phyloP scores from a whole-genome alignment of 2,329 filamentous ascomycete genomes.

The Ceratocystis colombiana region DNA sequence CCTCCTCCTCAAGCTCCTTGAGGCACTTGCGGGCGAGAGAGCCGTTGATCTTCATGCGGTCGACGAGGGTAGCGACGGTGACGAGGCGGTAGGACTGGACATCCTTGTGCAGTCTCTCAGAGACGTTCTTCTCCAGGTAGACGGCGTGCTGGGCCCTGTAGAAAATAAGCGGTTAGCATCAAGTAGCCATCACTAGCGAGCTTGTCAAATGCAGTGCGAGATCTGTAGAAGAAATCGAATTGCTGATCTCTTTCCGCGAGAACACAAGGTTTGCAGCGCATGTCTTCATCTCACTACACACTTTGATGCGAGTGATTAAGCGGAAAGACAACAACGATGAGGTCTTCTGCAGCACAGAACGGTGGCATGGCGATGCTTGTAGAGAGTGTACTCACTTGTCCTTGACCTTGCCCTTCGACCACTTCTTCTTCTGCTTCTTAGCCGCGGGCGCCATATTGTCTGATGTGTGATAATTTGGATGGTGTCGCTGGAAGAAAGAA shows the following conservation, averaged over 20 bases:
- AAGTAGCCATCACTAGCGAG: not conserved
- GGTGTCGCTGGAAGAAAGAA: conserved; percentile 26
- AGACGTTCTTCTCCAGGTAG: conserved; percentile 94
- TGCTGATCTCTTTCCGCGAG: no score
- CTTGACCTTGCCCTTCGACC: conserved; percentile 69
- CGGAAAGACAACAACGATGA: not conserved
- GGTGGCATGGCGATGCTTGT: not conserved
- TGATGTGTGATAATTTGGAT: conserved; percentile 31
- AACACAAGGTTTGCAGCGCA: not conserved
- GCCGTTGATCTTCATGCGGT: conserved; percentile 99
- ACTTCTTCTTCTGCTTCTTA: conserved; percentile 46
- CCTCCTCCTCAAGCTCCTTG: conserved; percentile 91
- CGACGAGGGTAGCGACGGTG: conserved; percentile 96
- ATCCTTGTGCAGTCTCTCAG: conserved; percentile 99
- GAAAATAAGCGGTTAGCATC: conserved; percentile 17
- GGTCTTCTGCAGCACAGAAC: not conserved
- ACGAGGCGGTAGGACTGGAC: conserved; percentile 99
- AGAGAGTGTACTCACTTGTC: conserved; percentile 53
- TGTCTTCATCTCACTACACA: not conserved
- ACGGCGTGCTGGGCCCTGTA: conserved; percentile 88
- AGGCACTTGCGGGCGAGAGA: conserved; percentile 86
- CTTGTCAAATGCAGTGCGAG: no score
- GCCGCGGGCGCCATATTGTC: conserved; percentile 41
- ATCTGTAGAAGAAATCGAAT: no score
- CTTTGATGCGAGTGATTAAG: not conserved